Base-by-base conservation (phyloP, 2,329 filamentous ascomycete species). In the Bipolaris sorokiniana region DNA sequence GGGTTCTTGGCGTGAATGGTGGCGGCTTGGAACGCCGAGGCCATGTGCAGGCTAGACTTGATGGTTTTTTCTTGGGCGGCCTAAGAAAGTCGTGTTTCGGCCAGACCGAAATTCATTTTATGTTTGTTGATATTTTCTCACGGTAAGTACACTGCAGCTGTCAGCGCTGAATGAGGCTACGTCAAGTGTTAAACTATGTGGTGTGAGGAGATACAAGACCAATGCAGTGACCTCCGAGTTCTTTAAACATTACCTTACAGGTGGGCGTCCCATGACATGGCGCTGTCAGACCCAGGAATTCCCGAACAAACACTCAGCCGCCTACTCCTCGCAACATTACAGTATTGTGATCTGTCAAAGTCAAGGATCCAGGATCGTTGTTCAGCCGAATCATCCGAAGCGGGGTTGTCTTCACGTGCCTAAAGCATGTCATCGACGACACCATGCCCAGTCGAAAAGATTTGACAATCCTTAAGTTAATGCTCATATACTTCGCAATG, bases 1-100 rank as follows among this genome's bases (percentile, higher is more conserved):
- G 7, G 9, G 7, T 42, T 5, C 58, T 54, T 58, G 51, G 56
- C 48, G 31, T 37, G 22, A 16, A 34, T 16, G 15, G 42, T 49
- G 46, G 46, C 47, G 51, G 23, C 48, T 54, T 49, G 54, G 54
- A 28, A 22, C 28, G 20, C 33, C n/a, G 48, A n/a, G 23, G 47
- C 51, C 60, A 52, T 51, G 57, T 62, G 57, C 60, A 36, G 42
- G 51, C 37, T 51, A 28, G 37, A 22, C 41, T 37, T n/a, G 45
- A 54, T 28, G 18, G 18, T 28, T 33, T 57, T 44, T 48, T 15
- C 38, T 10, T 11, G 23, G 37, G 45, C 23, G 33, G 50, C 54
- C 44, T 57, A 31, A 20, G 16, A 20, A 38, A 11, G 10, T 15
- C 31, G 20, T 22, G 5, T 9, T 22, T 48, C 11, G 28, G 5